Conservation (phyloP, 352 stramenopile species). For the Halophytophthora batemanensis region DNA sequence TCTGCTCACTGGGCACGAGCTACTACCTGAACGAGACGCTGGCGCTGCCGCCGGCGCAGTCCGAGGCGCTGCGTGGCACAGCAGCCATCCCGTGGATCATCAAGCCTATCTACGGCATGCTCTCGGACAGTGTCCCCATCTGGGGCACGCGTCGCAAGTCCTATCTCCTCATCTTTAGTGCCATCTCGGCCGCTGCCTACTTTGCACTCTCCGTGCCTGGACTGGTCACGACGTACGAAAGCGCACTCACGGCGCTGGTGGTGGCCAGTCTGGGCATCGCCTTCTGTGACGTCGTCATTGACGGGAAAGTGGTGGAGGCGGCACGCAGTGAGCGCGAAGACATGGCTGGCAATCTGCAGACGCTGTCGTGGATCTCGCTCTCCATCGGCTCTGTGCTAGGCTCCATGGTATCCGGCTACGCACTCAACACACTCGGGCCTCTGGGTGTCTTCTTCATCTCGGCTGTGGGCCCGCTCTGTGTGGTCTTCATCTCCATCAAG, state of each 20-base stretch:
- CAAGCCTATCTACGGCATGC: conserved; percentile 75
- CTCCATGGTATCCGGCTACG: conserved; percentile 59
- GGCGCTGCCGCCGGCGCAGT: conserved; percentile 57
- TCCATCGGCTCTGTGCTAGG: conserved; percentile 70
- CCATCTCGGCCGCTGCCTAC: conserved; percentile 53
- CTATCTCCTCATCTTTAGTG: conserved; percentile 74
- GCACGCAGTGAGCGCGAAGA: conserved; percentile 66
- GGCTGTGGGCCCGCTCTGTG: conserved; percentile 61
- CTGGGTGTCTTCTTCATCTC: conserved; percentile 73
- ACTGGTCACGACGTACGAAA: conserved; percentile 50
- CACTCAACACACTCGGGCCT: conserved; percentile 57
- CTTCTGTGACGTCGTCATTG: conserved; percentile 81
- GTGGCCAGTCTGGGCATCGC: conserved; percentile 76
- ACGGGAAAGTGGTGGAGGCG: conserved; percentile 74
- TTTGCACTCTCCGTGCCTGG: conserved; percentile 55
- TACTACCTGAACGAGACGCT: conserved; percentile 82
- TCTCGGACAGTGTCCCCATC: conserved; percentile 75
- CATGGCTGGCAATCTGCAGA: conserved; percentile 76
- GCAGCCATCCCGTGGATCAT: conserved; percentile 80
- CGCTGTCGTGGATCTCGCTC: conserved; percentile 72
- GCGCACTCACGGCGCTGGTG: conserved; percentile 55
- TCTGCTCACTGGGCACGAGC: conserved; percentile 73
- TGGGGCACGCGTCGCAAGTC: conserved; percentile 75
- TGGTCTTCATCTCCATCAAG: conserved; percentile 57
- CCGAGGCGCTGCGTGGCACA: conserved; percentile 60